Conservation (phyloP, 139 green algal species). For the Limnomonas spitsbergensis region DNA sequence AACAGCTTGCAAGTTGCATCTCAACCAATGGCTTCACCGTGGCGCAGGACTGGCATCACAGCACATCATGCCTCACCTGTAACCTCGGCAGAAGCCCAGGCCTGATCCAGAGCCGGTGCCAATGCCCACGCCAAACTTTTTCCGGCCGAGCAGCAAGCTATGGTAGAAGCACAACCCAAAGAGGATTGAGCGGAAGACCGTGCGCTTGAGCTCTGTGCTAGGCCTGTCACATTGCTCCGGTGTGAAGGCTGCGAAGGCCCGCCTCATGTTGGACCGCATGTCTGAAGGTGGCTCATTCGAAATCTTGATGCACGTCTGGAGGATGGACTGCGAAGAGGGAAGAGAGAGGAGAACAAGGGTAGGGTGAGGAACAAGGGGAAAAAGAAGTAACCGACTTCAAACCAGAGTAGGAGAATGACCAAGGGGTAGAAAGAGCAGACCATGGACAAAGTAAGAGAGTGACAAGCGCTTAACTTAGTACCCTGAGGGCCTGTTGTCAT, state of each 20-base stretch:
- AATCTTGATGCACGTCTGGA: conserved; percentile 80
- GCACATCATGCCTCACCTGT: no score
- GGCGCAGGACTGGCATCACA: no score
- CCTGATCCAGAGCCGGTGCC: conserved; percentile 73
- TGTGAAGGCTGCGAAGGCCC: conserved; percentile 70
- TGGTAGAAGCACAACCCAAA: conserved; percentile 91
- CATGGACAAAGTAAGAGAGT: no score
- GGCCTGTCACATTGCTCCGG: conserved; percentile 62
- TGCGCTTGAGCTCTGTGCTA: conserved; percentile 58
- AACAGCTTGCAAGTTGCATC: no score
- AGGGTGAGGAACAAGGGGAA: no score
- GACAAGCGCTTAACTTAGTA: no score
- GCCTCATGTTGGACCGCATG: conserved; percentile 86
- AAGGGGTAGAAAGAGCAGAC: no score
- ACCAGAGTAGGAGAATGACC: no score
- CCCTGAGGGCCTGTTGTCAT: no score
- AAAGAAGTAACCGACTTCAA: no score
- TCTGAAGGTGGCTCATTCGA: conserved; percentile 83
- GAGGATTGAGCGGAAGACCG: conserved; percentile 71
- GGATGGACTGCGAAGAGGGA: conserved; percentile 46
- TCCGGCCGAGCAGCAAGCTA: conserved; percentile 81
- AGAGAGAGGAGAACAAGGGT: not conserved
- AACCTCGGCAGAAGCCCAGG: conserved; percentile 84
- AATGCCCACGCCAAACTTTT: conserved; percentile 87
- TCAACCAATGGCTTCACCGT: no score